phyloP scores from a whole-genome alignment of 352 stramenopile genomes.

The Phytopythium delawarense region DNA sequence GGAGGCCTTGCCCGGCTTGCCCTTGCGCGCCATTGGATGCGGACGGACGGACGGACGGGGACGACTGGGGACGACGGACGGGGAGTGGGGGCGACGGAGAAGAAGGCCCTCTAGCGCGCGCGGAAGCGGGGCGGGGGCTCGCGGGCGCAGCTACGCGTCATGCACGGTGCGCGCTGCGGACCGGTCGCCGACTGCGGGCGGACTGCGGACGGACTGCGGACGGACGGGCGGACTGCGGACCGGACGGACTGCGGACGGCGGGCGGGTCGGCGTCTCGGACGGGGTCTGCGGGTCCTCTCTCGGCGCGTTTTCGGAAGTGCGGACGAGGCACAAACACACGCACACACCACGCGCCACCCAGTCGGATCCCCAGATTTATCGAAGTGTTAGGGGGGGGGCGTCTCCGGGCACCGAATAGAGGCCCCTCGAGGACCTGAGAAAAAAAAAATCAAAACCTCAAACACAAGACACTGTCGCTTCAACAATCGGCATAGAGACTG shows the following conservation, averaged over 20 bases:
- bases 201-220: neutral
- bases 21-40: conserved; percentile 5
- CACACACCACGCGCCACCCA: neutral
- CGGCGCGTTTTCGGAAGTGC: conserved; percentile 18
- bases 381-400: neutral
- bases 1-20: neutral
- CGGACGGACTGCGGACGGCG: neutral
- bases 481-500: neutral
- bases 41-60: neutral
- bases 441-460: conserved; percentile 5
- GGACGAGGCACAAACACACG: neutral
- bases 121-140: neutral
- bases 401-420: neutral
- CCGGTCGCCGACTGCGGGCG: too few species aligned
- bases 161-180: conserved; percentile 1
- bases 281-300: neutral
- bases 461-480: neutral
- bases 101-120: neutral
- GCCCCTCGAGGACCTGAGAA: neutral
- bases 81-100: neutral
- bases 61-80: neutral
- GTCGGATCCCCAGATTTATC: conserved; percentile 9
- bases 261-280: neutral
- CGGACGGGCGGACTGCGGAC: neutral
- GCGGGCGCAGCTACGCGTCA: neutral